These are phyloP conservation scores for Paraurostyla sp. DNA, from an alignment of 73 alveolate genomes.

Conservation along the genomic window DNA sequence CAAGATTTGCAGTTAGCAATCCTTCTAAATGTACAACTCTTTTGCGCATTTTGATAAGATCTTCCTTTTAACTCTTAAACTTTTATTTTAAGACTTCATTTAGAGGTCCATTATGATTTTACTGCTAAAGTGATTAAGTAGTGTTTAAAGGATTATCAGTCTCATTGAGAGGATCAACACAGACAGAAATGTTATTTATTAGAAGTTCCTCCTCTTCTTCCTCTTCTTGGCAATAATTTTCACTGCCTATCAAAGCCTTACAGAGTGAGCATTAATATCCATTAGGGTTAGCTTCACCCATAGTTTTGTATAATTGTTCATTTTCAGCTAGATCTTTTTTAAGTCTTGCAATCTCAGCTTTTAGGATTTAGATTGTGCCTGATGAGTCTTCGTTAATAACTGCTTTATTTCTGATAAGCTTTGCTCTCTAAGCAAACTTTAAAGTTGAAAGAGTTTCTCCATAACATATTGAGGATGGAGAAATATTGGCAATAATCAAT, in stretches of 20 bases:
- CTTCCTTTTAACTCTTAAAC: slow-evolving; percentile 19
- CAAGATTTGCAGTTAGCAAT: slow-evolving; percentile 43
- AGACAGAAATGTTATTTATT: slow-evolving; percentile 15
- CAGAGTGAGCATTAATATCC: slow-evolving; percentile 40
- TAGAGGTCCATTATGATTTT: background rate
- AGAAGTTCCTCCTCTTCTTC: slow-evolving; percentile 42
- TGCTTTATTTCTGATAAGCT: slow-evolving; percentile 86
- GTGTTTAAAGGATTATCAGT: background rate
- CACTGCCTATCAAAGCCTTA: slow-evolving; percentile 27
- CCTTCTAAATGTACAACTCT: slow-evolving; percentile 51
- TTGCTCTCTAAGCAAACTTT: slow-evolving; percentile 95
- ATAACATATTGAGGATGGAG: slow-evolving; percentile 78
- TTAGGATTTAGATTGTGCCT: slow-evolving; percentile 78
- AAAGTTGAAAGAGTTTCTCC: slow-evolving; percentile 95
- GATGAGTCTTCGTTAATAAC: slow-evolving; percentile 86
- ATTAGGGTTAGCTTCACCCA: background rate
- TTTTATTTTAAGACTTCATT: slow-evolving; percentile 33
- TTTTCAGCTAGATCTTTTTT: slow-evolving; percentile 69
- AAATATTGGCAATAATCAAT: slow-evolving; percentile 87
- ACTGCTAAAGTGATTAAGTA: too few relatives aligned
- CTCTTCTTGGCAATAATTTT: background rate
- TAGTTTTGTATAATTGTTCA: slow-evolving; percentile 11
- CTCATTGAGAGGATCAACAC: background rate
- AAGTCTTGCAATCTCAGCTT: slow-evolving; percentile 78
- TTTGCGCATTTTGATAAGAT: background rate